Evolutionary conservation across 495 filamentous ascomycete genomes (phyloP).

Genomic region (Aspergillus campestris): DNA sequence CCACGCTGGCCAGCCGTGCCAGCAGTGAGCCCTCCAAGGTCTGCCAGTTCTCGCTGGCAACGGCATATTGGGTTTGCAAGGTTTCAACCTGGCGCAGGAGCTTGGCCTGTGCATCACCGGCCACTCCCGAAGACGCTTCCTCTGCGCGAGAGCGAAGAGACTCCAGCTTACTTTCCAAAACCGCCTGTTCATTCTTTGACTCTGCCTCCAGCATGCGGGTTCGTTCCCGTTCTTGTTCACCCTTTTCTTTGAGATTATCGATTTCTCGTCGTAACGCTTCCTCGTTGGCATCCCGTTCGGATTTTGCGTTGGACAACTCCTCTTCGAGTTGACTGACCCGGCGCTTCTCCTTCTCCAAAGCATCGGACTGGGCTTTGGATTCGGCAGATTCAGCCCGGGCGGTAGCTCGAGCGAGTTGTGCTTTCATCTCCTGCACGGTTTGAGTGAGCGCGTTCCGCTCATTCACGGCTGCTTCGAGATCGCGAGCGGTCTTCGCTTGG

Average conservation of each 20-base stretch:
- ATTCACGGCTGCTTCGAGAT: constrained; percentile 55
- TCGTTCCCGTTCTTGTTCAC: constrained; percentile 67
- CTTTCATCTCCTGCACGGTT: constrained; percentile 60
- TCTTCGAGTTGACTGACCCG: constrained; percentile 62
- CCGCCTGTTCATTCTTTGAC: constrained; percentile 68
- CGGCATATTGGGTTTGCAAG: constrained; percentile 87
- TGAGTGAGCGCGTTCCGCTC: constrained; percentile 60
- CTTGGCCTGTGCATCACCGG: constrained; percentile 81
- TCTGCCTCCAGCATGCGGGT: constrained; percentile 65
- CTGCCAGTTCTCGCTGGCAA: constrained; percentile 96
- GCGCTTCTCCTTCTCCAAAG: constrained; percentile 60
- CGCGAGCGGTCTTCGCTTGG: constrained; percentile 59
- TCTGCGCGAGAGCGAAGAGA: constrained; percentile 76
- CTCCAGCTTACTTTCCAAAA: constrained; percentile 85
- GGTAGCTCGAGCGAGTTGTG: constrained; percentile 59
- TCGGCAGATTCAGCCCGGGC: constrained; percentile 61
- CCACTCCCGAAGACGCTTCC: constrained; percentile 76
- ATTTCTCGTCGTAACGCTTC: constrained; percentile 65
- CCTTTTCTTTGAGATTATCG: constrained; percentile 57
- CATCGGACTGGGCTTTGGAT: constrained; percentile 55
- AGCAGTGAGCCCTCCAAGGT: constrained; percentile 80
- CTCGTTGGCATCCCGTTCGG: constrained; percentile 66
- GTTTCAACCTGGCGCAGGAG: constrained; percentile 91
- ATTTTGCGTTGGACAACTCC: constrained; percentile 57
- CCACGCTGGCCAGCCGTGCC: constrained; percentile 61